Evolutionary conservation across 2,329 filamentous ascomycete genomes (phyloP), one percentile per base, ranked within the genome.

Genomic region (Trichoderma endophyticum): DNA sequence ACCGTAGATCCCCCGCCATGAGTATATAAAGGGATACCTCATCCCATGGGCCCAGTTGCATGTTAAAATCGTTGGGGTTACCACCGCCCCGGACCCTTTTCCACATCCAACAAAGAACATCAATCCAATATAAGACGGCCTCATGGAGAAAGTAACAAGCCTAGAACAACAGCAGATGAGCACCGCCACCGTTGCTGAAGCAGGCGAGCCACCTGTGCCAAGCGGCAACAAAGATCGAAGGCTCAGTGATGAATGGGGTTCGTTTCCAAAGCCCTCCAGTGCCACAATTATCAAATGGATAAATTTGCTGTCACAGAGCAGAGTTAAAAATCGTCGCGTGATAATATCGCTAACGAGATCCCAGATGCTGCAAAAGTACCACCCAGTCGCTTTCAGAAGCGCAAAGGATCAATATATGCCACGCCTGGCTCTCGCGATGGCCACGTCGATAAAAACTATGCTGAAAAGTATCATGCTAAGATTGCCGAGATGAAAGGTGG

Each of bases 321-420:
- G 21, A 12, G 12, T 21, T 9, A 4, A 48, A 32, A 12, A 43
- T 6, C 39, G 15, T 15, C 26, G 28, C 5, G 51, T 12, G 9
- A 26, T 32, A 14, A 51, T 18, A 11, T 56, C 34, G 26, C 56
- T 69, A 26, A 69, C 56, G 28, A 26, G 6, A 48, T 32, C 28
- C 18, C 65, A 89, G 90, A 92, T 80, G 90, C 90, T 4, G 86
- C 87, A 75, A 92, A 92, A 80, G 89, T 91, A 0, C 88, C 88
- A 2, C 90, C 90, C 11, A 90, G 87, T 74, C 88, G 88, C 61
- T 92, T 92, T 82, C 90, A 92, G 80, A 91, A 91, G 82, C 87
- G 88, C 77, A 89, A 90, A 81, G 90, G 90, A 70, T 91, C 88
- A 78, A 90, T 92, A 80, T 91, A 89, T 78, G 88, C 89, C 61